Conservation (phyloP, 2,329 filamentous ascomycete genomes). For the Rasamsonia emersonii region DNA sequence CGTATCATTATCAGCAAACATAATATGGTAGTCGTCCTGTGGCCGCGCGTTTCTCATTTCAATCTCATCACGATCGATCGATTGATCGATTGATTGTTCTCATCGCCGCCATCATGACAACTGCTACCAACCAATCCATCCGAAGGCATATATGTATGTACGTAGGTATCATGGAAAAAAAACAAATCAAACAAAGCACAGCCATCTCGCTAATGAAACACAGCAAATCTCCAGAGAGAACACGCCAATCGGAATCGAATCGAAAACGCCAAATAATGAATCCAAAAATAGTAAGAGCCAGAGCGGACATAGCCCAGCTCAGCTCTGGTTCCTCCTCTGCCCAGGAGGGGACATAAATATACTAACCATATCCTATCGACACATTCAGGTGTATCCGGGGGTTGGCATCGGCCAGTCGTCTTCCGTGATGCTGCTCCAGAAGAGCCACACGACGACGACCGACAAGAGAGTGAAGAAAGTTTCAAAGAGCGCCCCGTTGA, state of each 20-base stretch:
- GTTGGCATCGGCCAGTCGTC: constrained; percentile 78
- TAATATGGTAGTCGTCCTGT: no score
- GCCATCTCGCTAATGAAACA: constrained; percentile 8
- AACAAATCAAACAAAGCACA: constrained; percentile 5
- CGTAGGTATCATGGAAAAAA: constrained; percentile 9
- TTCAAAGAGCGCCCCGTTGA: constrained; percentile 88
- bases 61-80: no score
- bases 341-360: no score
- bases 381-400: constrained; percentile 21
- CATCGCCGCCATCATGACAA: no score
- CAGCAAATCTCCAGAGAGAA: no score
- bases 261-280: constrained; percentile 6
- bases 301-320: no score
- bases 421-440: constrained; percentile 99
- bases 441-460: constrained; percentile 78
- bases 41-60: no score
- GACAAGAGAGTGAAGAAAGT: constrained; percentile 83
- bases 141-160: constrained; percentile 8
- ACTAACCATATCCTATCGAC: no score
- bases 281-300: no score
- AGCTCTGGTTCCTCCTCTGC: no score
- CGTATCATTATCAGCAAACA: no score
- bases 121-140: constrained; percentile 5
- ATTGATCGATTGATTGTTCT: no score
- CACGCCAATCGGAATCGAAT: constrained; percentile 4